Conservation (phyloP, 768 basidiomycete genomes). For the Cystobasidium ongulense region DNA sequence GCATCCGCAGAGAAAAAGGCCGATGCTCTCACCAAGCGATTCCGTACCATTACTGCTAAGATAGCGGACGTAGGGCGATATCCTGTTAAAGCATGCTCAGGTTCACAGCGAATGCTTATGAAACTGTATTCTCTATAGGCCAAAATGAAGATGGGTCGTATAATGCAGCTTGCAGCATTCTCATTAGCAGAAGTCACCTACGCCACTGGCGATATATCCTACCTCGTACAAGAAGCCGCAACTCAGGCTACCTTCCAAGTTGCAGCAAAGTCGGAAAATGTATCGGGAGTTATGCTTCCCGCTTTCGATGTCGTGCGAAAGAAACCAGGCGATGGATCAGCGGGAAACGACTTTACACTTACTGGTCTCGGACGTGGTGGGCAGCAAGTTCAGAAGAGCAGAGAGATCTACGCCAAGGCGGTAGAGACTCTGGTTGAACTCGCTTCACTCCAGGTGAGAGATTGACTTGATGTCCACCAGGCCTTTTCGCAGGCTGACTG, state of each 20-base stretch:
- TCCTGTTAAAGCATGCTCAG: not conserved
- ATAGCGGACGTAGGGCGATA: slow-evolving; percentile 76
- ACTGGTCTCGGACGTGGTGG: slow-evolving; percentile 95
- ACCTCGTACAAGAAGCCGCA: slow-evolving; percentile 94
- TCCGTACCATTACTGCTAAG: slow-evolving; percentile 84
- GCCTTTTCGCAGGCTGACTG: not conserved
- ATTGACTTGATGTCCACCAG: not conserved
- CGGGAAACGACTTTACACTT: slow-evolving; percentile 64
- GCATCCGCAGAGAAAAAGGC: slow-evolving; percentile 94
- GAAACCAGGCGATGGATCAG: slow-evolving; percentile 55
- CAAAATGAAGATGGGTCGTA: slow-evolving; percentile 96
- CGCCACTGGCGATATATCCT: slow-evolving; percentile 85
- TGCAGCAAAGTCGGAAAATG: slow-evolving; percentile 92
- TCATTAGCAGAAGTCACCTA: slow-evolving; percentile 98
- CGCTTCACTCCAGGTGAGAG: slow-evolving; percentile 62
- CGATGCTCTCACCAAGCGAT: slow-evolving; percentile 89
- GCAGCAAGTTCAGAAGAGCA: slow-evolving; percentile 86
- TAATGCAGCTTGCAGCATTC: slow-evolving; percentile 98
- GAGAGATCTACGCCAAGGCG: slow-evolving; percentile 95
- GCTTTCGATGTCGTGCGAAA: slow-evolving; percentile 82
- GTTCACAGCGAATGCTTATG: not conserved
- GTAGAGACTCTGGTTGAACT: slow-evolving; percentile 94
- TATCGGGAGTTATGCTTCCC: slow-evolving; percentile 89
- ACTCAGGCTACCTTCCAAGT: slow-evolving; percentile 85
- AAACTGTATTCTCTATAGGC: slow-evolving; percentile 53